phyloP scores from a whole-genome alignment of 2,329 filamentous ascomycete species.

The Aspergillus sp. region DNA sequence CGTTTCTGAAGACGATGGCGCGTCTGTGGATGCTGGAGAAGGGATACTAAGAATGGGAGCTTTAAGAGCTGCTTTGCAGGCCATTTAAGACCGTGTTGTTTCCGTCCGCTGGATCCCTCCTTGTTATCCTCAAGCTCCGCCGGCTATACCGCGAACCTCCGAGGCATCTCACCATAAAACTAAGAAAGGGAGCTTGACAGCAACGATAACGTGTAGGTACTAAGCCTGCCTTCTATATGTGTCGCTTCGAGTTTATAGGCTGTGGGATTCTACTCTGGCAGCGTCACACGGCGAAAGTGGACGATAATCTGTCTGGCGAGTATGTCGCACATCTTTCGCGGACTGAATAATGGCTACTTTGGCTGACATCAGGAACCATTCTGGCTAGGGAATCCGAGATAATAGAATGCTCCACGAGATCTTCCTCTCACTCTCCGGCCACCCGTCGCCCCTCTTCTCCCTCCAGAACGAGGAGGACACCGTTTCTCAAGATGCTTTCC shows the following conservation, averaged over 20 bases:
- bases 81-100: too few relatives aligned
- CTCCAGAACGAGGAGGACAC: conserved; percentile 40
- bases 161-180: conserved; percentile 1
- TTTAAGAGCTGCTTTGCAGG: too few relatives aligned
- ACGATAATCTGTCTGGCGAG: conserved; percentile 19
- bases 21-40: too few relatives aligned
- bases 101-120: too few relatives aligned
- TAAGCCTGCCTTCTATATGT: conserved; percentile 27
- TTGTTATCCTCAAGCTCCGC: too few relatives aligned
- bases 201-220: conserved; percentile 1
- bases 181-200: not conserved
- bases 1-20: too few relatives aligned
- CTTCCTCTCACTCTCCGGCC: conserved; percentile 88
- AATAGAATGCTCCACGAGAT: conserved; percentile 90
- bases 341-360: too few relatives aligned
- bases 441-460: conserved; percentile 79
- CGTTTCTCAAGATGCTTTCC: conserved; percentile 43
- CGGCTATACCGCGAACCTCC: not conserved
- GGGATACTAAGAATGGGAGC: too few relatives aligned
- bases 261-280: conserved; percentile 37
- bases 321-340: conserved; percentile 8
- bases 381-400: conserved; percentile 11
- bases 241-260: conserved; percentile 40
- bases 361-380: not conserved
- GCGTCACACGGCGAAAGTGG: conserved; percentile 19